phyloP scores from a whole-genome alignment of 495 filamentous ascomycete species.

The Letharia lupina region DNA sequence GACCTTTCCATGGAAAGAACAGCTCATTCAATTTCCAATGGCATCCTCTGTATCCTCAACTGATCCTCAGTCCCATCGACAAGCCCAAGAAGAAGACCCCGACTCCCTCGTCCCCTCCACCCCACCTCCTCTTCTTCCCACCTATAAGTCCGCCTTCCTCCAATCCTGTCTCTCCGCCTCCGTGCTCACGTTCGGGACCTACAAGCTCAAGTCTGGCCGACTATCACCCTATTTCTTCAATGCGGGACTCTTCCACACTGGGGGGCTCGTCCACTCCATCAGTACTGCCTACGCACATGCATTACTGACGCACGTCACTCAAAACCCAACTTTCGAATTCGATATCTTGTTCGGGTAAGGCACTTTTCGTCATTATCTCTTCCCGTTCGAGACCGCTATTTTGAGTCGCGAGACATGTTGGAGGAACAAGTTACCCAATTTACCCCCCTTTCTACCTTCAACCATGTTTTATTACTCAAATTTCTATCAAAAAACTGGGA shows the following conservation, averaged over 20 bases:
- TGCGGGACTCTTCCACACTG: constrained; percentile 75
- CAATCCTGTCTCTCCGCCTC: constrained; percentile 59
- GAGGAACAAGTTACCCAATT: too few species aligned
- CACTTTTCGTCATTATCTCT: too few species aligned
- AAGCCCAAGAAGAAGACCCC: constrained; percentile 14
- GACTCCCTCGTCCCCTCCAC: constrained; percentile 12
- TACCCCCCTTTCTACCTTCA: too few species aligned
- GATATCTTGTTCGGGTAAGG: constrained; percentile 43
- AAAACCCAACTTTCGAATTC: constrained; percentile 34
- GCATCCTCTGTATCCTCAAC: not conserved
- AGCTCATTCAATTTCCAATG: not conserved
- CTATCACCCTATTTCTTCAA: constrained; percentile 99
- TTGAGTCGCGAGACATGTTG: too few species aligned
- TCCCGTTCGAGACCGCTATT: too few species aligned
- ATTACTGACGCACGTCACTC: constrained; percentile 38
- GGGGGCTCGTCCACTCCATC: constrained; percentile 62
- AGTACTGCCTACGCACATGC: constrained; percentile 72
- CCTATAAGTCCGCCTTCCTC: constrained; percentile 63
- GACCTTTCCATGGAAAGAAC: not conserved
- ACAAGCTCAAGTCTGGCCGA: constrained; percentile 83
- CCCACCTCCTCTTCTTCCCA: constrained; percentile 11
- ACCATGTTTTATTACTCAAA: too few species aligned
- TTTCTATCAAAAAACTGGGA: too few species aligned
- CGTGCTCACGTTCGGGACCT: constrained; percentile 82
- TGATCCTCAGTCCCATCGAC: constrained; percentile 1